Percentiles rank a stretch among this genome's conserved stretches.
Evolutionary conservation across 805 yeast genomes (phyloP).

Genomic region (Metschnikowia koreensis): DNA sequence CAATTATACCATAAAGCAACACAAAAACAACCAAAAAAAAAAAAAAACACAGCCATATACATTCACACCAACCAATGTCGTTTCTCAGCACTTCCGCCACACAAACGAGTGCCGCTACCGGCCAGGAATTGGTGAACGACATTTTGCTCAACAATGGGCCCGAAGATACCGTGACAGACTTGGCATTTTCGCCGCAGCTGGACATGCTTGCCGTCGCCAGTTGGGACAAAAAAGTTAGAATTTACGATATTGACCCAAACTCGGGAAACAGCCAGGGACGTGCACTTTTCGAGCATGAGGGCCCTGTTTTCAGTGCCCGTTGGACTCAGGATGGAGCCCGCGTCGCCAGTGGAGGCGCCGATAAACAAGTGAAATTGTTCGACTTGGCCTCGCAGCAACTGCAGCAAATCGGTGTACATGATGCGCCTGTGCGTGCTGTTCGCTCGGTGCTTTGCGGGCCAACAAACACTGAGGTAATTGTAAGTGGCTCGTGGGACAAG

Average conservation of each 20-base stretch:
- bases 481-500: conserved; percentile 95
- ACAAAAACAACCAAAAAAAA: background rate
- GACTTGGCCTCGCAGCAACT: conserved; percentile 81
- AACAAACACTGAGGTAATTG: conserved; percentile 76
- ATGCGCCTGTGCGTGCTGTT: conserved; percentile 71
- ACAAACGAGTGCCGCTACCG: conserved; percentile 44
- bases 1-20: background rate
- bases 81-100: conserved; percentile 29
- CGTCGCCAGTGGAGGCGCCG: conserved; percentile 86
- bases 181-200: conserved; percentile 83
- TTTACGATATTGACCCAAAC: conserved; percentile 76
- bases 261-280: conserved; percentile 82
- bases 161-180: conserved; percentile 84
- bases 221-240: conserved; percentile 94
- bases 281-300: conserved; percentile 87
- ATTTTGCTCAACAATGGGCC: conserved; percentile 74
- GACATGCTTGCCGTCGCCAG: conserved; percentile 79
- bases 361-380: conserved; percentile 78
- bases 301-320: conserved; percentile 76
- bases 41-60: background rate
- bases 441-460: conserved; percentile 83
- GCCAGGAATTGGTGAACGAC: conserved; percentile 68
- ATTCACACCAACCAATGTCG: conserved; percentile 29
- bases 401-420: conserved; percentile 83
- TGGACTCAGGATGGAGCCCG: conserved; percentile 89